These are phyloP conservation scores for Zymoseptoria ardabiliae DNA, from an alignment of 2,329 filamentous ascomycete genomes.

Conservation along the genomic window DNA sequence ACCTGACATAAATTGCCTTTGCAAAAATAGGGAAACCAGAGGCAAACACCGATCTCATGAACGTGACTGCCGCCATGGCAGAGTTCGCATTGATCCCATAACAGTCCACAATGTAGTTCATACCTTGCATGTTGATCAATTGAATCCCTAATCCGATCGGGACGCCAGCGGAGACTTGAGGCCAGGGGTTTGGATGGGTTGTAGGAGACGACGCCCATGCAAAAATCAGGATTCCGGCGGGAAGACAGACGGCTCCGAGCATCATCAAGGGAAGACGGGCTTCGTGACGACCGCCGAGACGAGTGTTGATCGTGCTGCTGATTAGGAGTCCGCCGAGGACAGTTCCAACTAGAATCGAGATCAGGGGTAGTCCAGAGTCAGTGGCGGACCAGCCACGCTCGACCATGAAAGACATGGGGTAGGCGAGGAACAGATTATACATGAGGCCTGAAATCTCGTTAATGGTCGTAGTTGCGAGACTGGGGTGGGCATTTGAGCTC, in stretches of 20 bases:
- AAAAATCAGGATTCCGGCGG: conserved; percentile 33
- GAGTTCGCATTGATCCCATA: conserved; percentile 34
- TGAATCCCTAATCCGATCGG: conserved; percentile 24
- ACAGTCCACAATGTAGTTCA: conserved; percentile 52
- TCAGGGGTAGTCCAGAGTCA: conserved; percentile 68
- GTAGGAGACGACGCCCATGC: conserved; percentile 28
- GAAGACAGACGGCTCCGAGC: conserved; percentile 27
- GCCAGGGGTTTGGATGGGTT: conserved; percentile 50
- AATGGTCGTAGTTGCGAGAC: neutral
- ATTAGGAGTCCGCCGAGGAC: too few species aligned
- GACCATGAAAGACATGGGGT: conserved; percentile 47
- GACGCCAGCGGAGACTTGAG: conserved; percentile 28
- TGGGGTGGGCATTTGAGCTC: conserved; percentile 25
- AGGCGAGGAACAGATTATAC: conserved; percentile 27
- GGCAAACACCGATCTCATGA: conserved; percentile 17
- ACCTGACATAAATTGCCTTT: conserved; percentile 27
- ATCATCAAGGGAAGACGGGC: conserved; percentile 38
- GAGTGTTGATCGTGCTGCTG: too few species aligned
- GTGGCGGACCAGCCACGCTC: conserved; percentile 70
- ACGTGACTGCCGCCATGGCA: conserved; percentile 14
- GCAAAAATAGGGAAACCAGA: conserved; percentile 28
- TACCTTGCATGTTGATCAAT: conserved; percentile 19
- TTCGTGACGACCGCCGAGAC: conserved; percentile 54
- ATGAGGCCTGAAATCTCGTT: conserved; percentile 30
- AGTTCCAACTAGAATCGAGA: too few species aligned